Evolutionary conservation across 371 early-diverging fungal species (phyloP).

Genomic region (Apophysomyces trapeziformis): DNA sequence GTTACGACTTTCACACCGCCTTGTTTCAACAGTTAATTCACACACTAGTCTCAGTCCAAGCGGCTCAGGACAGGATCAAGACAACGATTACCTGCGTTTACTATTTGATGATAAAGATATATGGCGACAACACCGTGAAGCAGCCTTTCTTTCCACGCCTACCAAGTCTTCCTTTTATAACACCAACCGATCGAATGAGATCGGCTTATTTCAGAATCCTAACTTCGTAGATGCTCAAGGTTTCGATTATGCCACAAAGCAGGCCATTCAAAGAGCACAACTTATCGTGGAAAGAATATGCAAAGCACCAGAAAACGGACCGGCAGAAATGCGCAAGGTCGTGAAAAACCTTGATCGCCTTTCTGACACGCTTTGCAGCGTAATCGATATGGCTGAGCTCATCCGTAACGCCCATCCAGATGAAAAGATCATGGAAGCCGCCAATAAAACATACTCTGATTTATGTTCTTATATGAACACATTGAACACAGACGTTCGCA

Average conservation of each 20-base stretch:
- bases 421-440: conserved; percentile 67
- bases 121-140: conserved; percentile 28
- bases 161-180: not conserved
- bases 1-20: not conserved
- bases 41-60: not conserved
- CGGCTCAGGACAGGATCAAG: not conserved
- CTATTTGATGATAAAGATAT: conserved; percentile 43
- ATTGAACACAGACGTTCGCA: conserved; percentile 87
- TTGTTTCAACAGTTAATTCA: not conserved
- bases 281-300: conserved; percentile 64
- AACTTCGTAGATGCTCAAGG: conserved; percentile 39
- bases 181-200: not conserved
- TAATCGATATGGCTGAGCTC: conserved; percentile 93
- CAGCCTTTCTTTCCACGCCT: not conserved
- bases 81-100: conserved; percentile 37
- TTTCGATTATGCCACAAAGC: conserved; percentile 44
- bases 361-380: conserved; percentile 88
- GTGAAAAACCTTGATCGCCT: conserved; percentile 87
- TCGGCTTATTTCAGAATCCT: conserved; percentile 45
- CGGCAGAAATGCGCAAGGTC: conserved; percentile 67
- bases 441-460: conserved; percentile 77
- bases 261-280: conserved; percentile 56
- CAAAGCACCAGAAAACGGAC: conserved; percentile 58
- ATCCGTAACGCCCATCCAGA: conserved; percentile 92
- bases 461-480: conserved; percentile 88